Evolutionary conservation across 1,284 basidiomycete genomes (phyloP).

Genomic region (Lignosus rhinocerotis): DNA sequence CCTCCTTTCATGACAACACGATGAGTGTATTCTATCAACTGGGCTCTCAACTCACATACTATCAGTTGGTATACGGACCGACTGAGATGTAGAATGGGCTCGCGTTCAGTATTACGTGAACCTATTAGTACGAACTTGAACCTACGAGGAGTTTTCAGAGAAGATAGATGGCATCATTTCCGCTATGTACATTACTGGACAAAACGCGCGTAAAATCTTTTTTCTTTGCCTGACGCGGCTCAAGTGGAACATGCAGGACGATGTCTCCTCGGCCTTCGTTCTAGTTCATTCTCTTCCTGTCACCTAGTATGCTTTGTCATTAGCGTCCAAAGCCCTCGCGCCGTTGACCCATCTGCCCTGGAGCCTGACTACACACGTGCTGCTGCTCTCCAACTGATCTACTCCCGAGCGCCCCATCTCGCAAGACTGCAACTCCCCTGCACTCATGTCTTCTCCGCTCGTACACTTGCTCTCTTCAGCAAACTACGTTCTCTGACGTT

Average conservation of each 20-base stretch:
- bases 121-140: background rate
- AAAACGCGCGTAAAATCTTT: background rate
- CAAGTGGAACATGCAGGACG: background rate
- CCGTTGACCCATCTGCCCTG: no score
- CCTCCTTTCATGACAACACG: background rate
- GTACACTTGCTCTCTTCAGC: no score
- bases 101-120: background rate
- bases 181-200: background rate
- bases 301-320: background rate
- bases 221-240: background rate
- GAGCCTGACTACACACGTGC: background rate
- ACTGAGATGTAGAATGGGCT: background rate
- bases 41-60: background rate
- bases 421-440: no score
- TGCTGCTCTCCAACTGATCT: background rate
- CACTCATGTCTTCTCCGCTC: no score
- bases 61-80: background rate
- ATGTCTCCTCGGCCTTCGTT: background rate
- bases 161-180: background rate
- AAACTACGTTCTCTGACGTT: no score
- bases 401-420: background rate
- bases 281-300: no score
- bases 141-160: background rate
- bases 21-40: background rate
- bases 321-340: background rate